Conservation (phyloP, 441 rosid species). For the Metrosideros polymorpha region DNA sequence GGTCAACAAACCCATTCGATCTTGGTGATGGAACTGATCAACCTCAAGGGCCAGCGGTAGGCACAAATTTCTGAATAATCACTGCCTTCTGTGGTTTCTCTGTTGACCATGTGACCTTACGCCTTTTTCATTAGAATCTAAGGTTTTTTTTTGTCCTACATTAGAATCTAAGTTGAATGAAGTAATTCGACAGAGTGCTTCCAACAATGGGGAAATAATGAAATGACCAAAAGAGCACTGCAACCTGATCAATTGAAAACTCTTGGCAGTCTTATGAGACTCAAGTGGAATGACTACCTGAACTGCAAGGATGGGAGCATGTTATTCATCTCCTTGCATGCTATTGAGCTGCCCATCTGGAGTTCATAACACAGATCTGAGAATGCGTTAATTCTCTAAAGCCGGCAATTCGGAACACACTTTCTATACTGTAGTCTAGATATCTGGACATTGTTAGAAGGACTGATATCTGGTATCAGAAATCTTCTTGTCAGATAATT, state of each 20-base stretch:
- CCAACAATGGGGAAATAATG: neutral
- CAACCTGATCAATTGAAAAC: neutral
- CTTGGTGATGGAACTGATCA: slow-evolving; percentile 22
- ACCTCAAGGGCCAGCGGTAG: slow-evolving; percentile 33
- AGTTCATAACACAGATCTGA: neutral
- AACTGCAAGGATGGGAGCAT: neutral
- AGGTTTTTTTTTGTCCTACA: too few species aligned
- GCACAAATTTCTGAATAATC: neutral
- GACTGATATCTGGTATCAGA: neutral
- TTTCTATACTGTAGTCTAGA: neutral
- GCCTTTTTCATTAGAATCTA: neutral
- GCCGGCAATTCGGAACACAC: neutral
- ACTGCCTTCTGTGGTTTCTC: neutral
- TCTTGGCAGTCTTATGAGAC: neutral
- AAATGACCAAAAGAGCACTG: neutral
- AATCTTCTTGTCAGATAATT: neutral
- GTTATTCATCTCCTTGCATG: neutral
- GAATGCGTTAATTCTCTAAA: neutral
- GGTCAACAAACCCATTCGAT: slow-evolving; percentile 63
- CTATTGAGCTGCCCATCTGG: neutral
- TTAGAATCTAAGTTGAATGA: neutral
- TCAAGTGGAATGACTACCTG: neutral
- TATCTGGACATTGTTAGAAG: neutral
- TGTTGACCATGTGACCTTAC: neutral
- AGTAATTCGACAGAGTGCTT: neutral